Conservation (phyloP, 2,329 filamentous ascomycete species). For the Fusarium paranaense region DNA sequence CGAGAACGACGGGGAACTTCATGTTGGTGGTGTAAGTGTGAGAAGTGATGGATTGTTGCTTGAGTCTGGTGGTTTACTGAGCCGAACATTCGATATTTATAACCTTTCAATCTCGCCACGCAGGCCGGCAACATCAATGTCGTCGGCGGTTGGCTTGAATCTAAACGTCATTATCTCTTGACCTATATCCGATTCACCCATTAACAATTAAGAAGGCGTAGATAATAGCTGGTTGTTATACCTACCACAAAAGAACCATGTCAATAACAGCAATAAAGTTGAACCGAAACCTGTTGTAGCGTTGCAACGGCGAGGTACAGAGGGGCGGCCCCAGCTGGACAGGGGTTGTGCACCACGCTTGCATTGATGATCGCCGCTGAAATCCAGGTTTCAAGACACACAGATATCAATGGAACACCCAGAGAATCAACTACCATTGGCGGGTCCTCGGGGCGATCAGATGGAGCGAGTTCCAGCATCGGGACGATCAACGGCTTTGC, state of each 20-base stretch:
- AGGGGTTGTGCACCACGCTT: slow-evolving; percentile 10
- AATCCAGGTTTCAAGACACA: background rate
- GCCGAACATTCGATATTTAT: slow-evolving; percentile 4
- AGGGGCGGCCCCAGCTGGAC: slow-evolving; percentile 18
- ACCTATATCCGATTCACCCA: background rate
- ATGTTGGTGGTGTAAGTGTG: slow-evolving; percentile 38
- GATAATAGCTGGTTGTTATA: slow-evolving; percentile 10
- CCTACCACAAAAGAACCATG: slow-evolving; percentile 6
- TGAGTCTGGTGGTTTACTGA: background rate
- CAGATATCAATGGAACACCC: no score
- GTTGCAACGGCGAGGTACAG: slow-evolving; percentile 27
- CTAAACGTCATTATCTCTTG: slow-evolving; percentile 30
- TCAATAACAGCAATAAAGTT: slow-evolving; percentile 20
- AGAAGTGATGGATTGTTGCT: background rate
- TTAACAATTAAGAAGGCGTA: background rate
- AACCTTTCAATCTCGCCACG: slow-evolving; percentile 3
- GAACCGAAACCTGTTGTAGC: slow-evolving; percentile 32
- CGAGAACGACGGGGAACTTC: slow-evolving; percentile 48
- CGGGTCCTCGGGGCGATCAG: slow-evolving; percentile 18
- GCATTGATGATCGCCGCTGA: slow-evolving; percentile 27
- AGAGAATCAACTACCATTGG: slow-evolving; percentile 11
- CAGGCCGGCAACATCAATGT: background rate
- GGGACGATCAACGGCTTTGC: slow-evolving; percentile 2
- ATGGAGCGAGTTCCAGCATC: slow-evolving; percentile 15
- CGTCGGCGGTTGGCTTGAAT: background rate